phyloP scores from a whole-genome alignment of 2,329 filamentous ascomycete species.

The Remersonia thermophila region DNA sequence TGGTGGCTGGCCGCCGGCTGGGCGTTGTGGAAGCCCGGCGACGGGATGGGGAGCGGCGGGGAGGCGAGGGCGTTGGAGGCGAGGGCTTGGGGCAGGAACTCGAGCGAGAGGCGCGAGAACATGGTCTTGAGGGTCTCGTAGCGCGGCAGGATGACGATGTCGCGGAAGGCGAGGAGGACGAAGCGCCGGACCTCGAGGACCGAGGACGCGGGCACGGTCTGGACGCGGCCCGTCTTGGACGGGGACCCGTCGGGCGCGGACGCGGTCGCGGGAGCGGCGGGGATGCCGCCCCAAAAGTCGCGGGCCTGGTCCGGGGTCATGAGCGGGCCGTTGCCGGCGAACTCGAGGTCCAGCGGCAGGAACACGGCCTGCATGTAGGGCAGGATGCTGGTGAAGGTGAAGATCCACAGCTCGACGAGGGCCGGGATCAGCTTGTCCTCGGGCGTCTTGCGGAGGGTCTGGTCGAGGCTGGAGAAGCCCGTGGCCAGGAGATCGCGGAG shows the following conservation, averaged over 20 bases:
- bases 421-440: constrained; percentile 85
- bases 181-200: constrained; percentile 79
- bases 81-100: constrained; percentile 51
- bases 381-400: constrained; percentile 79
- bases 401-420: constrained; percentile 86
- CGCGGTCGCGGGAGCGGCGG: constrained; percentile 25
- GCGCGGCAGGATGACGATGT: constrained; percentile 75
- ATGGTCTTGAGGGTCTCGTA: constrained; percentile 82
- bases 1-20: constrained; percentile 22
- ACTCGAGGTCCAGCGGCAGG: constrained; percentile 82
- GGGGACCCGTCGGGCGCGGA: constrained; percentile 15
- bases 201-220: constrained; percentile 28
- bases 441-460: constrained; percentile 62
- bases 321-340: constrained; percentile 69
- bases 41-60: constrained; percentile 34
- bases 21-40: constrained; percentile 19
- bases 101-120: constrained; percentile 78
- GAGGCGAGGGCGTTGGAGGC: constrained; percentile 40
- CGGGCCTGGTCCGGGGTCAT: constrained; percentile 67
- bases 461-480: constrained; percentile 77
- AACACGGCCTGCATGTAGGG: constrained; percentile 96
- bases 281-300: constrained; percentile 78
- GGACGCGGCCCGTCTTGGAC: constrained; percentile 18
- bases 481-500: constrained; percentile 62
- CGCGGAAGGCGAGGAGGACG: constrained; percentile 77